Evolutionary conservation across 2,329 filamentous ascomycete genomes (phyloP), one percentile per base, ranked within the genome.

Genomic region (Neonectria faginata): DNA sequence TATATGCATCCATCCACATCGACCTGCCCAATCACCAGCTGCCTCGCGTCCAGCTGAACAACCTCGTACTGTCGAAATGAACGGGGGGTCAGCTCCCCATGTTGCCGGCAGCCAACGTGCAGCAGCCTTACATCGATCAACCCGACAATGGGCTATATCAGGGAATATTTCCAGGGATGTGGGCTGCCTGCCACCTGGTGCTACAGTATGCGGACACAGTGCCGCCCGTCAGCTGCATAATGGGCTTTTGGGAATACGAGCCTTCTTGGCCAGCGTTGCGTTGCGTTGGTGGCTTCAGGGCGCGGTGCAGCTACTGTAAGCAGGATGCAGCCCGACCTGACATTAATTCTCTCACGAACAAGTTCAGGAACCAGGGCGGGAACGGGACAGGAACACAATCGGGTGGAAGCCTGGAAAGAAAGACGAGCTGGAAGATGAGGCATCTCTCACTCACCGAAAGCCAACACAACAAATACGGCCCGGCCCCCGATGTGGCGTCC

Each of bases 161-260:
- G 36, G 36, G 36, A 39, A 39, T 36, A 1, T 36, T 16, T 3
- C 39, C 39, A 42, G 39, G n/a, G n/a, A 2, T 22, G 22, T 22
- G n/a, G 39, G 39, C 39, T 42, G 39, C 14, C 39, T 42, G 39
- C 14, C 14, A n/a, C 36, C 14, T n/a, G 29, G 25, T 57, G 42
- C 11, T 45, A 54, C 25, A 25, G 25, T 25, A 25, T 20, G 12
- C 27, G 16, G 27, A 9, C 33, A 45, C 41, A 45, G 16, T 39
- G 14, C 25, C 20, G n/a, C 48, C 36, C 20, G 27, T 33, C 27
- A 29, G 18, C 55, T 59, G 57, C 57, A 59, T 59, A 52, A 36
- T 33, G 14, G 48, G 55, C 42, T 51, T 51, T 50, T 31, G 27
- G 12, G 53, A 62, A 63, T 63, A 63, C 60, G 60, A 63, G 16